Base-by-base conservation (phyloP, 768 basidiomycete genomes). In the Boletus sp. region DNA sequence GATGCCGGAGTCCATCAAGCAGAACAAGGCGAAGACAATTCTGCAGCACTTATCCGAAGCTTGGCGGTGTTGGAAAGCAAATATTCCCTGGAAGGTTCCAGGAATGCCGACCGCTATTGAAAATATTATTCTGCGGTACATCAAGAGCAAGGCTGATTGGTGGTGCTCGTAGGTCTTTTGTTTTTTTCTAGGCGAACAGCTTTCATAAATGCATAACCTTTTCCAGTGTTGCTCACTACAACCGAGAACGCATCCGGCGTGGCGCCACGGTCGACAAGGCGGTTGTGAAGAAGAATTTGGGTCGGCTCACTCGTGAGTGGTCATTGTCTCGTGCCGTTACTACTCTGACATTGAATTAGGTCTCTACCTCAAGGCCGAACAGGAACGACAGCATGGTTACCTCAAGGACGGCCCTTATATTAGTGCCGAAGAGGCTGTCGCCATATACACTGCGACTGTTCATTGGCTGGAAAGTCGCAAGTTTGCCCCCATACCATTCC, bases 21-120 rank as follows among this genome's bases (percentile, higher is more conserved):
- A 95, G 75, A 99, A 98, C 77, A 98, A 99, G 79, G 87, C 94
- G n/a, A 99, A 99, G 80, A 98, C 97, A 11, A 98, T 99, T 62
- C 69, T 99, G 70, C 97, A 99, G 72, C 97, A 98, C 71, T 76
- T 98, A 63, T 97, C 95, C 4, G 97, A 98, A 71, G 97, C 96
- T 10, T 98, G 97, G 97, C 82, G 96, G 64, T 98, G 95, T 75
- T 94, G 92, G 92, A 94, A 94, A 73, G 92, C 92, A 4, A 94
- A 94, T 68, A 94, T 99, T 66, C 97, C 97, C 20, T 99, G 97
- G 97, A 98, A 98, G 75, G 97, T 98, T 2, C 97, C 95, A 10
- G 97, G 97, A 39, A 98, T 98, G 97, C 94, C 94, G 0, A 98
- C 97, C 1, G 94, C 97, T 11, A 97, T 99, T 61, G 97, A 99